phyloP scores from a whole-genome alignment of 2,329 filamentous ascomycete species.

The Coleophoma cylindrospora region DNA sequence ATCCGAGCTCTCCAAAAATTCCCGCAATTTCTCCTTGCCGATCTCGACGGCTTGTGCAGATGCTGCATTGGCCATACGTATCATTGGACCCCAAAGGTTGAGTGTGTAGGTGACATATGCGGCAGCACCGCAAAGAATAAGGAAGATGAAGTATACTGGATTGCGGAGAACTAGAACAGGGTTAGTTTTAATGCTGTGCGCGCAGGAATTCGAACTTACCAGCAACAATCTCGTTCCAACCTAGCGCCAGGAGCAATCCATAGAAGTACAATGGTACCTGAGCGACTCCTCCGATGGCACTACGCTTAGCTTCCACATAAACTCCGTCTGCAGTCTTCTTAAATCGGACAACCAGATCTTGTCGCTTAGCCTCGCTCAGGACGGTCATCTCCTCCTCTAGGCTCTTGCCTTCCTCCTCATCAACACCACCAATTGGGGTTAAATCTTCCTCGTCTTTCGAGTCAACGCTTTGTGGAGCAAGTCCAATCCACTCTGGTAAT shows the following conservation, averaged over 20 bases:
- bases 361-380: conserved; percentile 82
- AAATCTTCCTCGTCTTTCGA: conserved; percentile 87
- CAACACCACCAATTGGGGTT: conserved; percentile 82
- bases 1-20: conserved; percentile 86
- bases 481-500: conserved; percentile 79
- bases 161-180: conserved; percentile 73
- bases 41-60: conserved; percentile 82
- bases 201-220: conserved; percentile 51
- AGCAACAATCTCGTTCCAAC: conserved; percentile 98
- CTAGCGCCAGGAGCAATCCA: conserved; percentile 77
- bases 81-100: conserved; percentile 92
- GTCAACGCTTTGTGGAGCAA: conserved; percentile 68
- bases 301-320: conserved; percentile 95
- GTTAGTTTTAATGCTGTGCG: conserved; percentile 13
- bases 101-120: conserved; percentile 90
- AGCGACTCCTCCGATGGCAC: conserved; percentile 90
- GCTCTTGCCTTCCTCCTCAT: conserved; percentile 91
- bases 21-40: conserved; percentile 83
- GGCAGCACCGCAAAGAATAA: conserved; percentile 70
- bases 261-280: conserved; percentile 97
- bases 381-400: conserved; percentile 95
- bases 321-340: conserved; percentile 98
- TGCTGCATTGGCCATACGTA: conserved; percentile 91
- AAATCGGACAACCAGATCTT: conserved; percentile 89
- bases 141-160: conserved; percentile 84